Base-by-base conservation (phyloP, 805 yeast genomes). In the Saturnispora silvae region DNA sequence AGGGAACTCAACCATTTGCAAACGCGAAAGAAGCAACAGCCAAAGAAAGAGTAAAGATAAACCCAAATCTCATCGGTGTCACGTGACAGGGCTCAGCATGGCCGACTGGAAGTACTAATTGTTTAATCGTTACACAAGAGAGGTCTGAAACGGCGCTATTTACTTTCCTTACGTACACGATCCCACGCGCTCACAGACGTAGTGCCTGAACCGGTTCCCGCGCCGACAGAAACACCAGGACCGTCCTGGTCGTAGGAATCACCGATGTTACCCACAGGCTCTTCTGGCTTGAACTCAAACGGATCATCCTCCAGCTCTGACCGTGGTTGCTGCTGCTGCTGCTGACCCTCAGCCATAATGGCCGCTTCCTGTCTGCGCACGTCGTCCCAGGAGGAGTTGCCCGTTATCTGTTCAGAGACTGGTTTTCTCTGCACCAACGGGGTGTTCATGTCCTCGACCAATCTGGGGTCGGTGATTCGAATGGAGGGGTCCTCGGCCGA, bases 391-490 rank as follows among this genome's bases (percentile, higher is more conserved):
- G 53, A 45, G 19, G 51, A 45, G 2, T 42, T 45, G 5, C 37
- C 33, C 4, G 37, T 29, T 33, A 22, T 10, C 10, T 22, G 24
- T 10, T 22, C 24, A 10, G 24, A 7, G 10, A 22, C 24, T 11
- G 33, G 16, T 16, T 33, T 33, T 20, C 28, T 19, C n/a, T 28
- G 10, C 17, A 30, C 29, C 25, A 34, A 29, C 14, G 33, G 25
- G 10, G 24, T 15, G 30, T 33, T 35, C 0, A 40, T 28, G 22
- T 35, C 38, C 5, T 16, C 35, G 16, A 44, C 46, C 0, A 50
- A 48, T 47, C 66, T 57, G 5, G 86, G 86, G 48, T 78, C 79
- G 38, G 68, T 69, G 45, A 78, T 55, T 27, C 70, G 60, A 34
- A 63, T 63, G 16, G 62, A 64, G 0, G 78, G 75, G 45, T 77